Percentiles rank a stretch among this genome's conserved stretches.
Conservation (phyloP, 2,329 filamentous ascomycete genomes). For the Colletotrichum lindemuthianum region DNA sequence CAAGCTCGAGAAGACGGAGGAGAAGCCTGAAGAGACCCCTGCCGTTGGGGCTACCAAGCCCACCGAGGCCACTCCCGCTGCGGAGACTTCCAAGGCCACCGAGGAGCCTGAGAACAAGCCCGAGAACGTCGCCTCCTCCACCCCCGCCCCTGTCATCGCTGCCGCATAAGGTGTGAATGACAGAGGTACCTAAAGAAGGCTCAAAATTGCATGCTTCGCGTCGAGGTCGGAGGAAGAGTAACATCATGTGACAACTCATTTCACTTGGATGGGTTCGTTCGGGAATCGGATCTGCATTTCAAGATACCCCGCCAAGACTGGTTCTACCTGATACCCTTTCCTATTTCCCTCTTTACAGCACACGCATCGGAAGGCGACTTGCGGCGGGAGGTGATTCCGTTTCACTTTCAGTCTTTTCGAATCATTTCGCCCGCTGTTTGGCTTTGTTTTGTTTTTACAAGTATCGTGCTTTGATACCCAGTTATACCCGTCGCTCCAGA, state of each 20-base stretch:
- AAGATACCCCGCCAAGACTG: conserved; percentile 66
- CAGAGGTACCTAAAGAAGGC: background rate
- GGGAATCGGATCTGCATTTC: conserved; percentile 67
- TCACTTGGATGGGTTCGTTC: conserved; percentile 46
- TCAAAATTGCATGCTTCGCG: conserved; percentile 30
- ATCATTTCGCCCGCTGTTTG: conserved; percentile 35
- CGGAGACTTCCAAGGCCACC: conserved; percentile 43
- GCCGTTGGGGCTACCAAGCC: conserved; percentile 43
- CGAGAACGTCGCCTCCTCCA: conserved; percentile 51
- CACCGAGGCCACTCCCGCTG: conserved; percentile 40
- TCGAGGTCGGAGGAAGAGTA: conserved; percentile 34
- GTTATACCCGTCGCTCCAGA: conserved; percentile 44
- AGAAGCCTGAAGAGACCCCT: conserved; percentile 42
- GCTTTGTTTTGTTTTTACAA: conserved; percentile 38
- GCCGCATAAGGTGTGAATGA: conserved; percentile 56
- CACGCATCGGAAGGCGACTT: conserved; percentile 35
- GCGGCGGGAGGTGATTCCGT: conserved; percentile 33
- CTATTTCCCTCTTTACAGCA: conserved; percentile 39
- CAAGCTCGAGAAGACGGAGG: conserved; percentile 41
- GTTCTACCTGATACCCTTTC: conserved; percentile 48
- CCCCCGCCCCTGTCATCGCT: conserved; percentile 59
- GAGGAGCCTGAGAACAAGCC: conserved; percentile 55
- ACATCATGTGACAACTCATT: conserved; percentile 33
- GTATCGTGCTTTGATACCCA: conserved; percentile 47
- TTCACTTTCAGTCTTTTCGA: conserved; percentile 37